These are phyloP conservation scores for Gentiana dahurica DNA, from an alignment of 257 asterid species.

Conservation along the genomic window DNA sequence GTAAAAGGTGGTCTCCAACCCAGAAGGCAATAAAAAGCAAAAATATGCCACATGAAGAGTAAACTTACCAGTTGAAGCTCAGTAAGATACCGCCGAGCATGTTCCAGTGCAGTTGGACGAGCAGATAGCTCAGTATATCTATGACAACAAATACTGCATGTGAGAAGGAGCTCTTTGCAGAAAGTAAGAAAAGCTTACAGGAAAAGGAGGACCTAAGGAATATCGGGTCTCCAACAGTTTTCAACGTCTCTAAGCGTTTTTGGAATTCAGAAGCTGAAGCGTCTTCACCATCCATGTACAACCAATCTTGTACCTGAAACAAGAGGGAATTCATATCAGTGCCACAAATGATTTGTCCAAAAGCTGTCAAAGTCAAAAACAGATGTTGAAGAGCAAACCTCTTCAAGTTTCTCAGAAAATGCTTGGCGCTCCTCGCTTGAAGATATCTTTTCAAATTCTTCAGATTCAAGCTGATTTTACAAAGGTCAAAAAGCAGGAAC, in stretches of 20 bases:
- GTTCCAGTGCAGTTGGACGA: constrained; percentile 80
- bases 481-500: constrained; percentile 13
- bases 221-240: constrained; percentile 91
- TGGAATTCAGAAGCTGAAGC: constrained; percentile 86
- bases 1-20: neutral
- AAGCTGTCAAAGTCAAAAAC: neutral
- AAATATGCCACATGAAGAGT: neutral
- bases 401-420: constrained; percentile 74
- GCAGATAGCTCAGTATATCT: constrained; percentile 84
- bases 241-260: constrained; percentile 66
- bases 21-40: constrained; percentile 1
- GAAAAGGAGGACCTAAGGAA: constrained; percentile 54
- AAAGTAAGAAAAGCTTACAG: constrained; percentile 1
- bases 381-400: constrained; percentile 43
- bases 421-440: constrained; percentile 71
- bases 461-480: constrained; percentile 59
- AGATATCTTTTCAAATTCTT: constrained; percentile 65
- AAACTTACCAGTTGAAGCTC: constrained; percentile 61
- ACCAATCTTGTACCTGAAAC: constrained; percentile 90
- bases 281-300: constrained; percentile 98
- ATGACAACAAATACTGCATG: constrained; percentile 12
- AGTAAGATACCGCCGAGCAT: constrained; percentile 51
- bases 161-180: constrained; percentile 7
- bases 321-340: constrained; percentile 9
- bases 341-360: neutral